Evolutionary conservation across 495 filamentous ascomycete genomes (phyloP).

Genomic region (Zalerion maritima): DNA sequence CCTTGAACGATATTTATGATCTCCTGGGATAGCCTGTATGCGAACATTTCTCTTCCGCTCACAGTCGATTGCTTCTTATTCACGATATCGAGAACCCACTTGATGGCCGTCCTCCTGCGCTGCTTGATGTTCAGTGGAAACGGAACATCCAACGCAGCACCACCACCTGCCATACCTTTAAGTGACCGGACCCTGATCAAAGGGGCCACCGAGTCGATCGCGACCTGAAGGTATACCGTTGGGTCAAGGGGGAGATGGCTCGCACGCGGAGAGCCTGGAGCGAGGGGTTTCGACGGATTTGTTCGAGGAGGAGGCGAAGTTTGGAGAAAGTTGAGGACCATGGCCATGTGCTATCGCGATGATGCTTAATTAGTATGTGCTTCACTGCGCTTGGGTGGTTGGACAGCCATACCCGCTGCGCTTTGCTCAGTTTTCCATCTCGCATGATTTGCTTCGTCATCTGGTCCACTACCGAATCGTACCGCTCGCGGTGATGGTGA

Average conservation of each 20-base stretch:
- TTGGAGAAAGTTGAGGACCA: constrained; percentile 76
- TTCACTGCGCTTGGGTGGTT: neutral
- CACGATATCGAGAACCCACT: constrained; percentile 77
- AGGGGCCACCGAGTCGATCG: constrained; percentile 94
- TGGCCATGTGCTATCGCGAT: constrained; percentile 55
- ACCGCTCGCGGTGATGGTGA: constrained; percentile 55
- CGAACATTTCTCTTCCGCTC: constrained; percentile 48
- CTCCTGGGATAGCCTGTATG: constrained; percentile 73
- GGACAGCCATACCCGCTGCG: constrained; percentile 54
- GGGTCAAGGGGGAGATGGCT: constrained; percentile 64
- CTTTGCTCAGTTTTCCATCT: constrained; percentile 69
- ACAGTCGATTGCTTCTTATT: constrained; percentile 52
- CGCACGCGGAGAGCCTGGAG: constrained; percentile 57
- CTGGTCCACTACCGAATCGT: constrained; percentile 69
- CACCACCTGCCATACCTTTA: constrained; percentile 74
- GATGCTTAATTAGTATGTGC: constrained; percentile 3
- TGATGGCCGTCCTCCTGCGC: constrained; percentile 59
- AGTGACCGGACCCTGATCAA: constrained; percentile 61
- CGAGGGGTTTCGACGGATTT: constrained; percentile 51
- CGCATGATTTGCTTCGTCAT: constrained; percentile 82
- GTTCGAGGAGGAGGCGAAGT: constrained; percentile 61
- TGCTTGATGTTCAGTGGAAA: constrained; percentile 58
- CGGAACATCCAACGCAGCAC: constrained; percentile 67
- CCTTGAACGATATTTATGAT: constrained; percentile 81
- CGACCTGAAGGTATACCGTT: constrained; percentile 62